phyloP scores from a whole-genome alignment of 495 filamentous ascomycete genomes.

The Talaromyces liani region DNA sequence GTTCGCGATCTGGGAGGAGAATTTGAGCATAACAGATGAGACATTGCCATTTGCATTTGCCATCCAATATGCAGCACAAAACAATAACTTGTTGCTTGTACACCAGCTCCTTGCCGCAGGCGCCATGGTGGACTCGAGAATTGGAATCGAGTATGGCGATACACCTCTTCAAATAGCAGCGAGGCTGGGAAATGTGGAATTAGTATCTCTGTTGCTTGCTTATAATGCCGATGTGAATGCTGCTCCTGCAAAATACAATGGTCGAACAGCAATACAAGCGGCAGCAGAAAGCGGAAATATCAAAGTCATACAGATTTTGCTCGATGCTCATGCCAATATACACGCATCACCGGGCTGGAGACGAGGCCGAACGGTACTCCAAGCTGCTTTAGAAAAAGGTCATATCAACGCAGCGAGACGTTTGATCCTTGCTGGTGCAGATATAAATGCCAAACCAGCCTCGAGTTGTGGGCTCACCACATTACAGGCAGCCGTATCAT shows the following conservation, averaged over 20 bases:
- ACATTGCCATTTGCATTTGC: not conserved
- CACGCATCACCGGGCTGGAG: slow-evolving; percentile 11
- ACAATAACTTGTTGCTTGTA: not conserved
- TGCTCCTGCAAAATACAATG: slow-evolving; percentile 1
- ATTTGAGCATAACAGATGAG: not conserved
- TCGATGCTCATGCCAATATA: slow-evolving; percentile 15
- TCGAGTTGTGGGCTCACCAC: slow-evolving; percentile 1
- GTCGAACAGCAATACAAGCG: slow-evolving; percentile 8
- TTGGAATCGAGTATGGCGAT: not conserved
- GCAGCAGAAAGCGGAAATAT: not conserved
- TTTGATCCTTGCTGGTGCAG: not conserved
- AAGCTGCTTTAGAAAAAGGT: slow-evolving; percentile 7
- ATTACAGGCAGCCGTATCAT: not conserved
- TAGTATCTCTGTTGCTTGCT: slow-evolving; percentile 5
- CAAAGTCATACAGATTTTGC: not conserved
- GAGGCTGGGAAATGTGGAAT: not conserved
- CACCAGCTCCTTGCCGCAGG: not conserved
- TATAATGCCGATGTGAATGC: slow-evolving; percentile 7
- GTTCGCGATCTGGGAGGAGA: not conserved
- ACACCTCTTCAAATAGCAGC: slow-evolving; percentile 5
- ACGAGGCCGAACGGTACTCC: slow-evolving; percentile 10
- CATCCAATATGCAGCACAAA: not conserved
- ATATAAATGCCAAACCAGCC: slow-evolving; percentile 1
- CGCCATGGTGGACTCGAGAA: not conserved
- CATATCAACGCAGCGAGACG: not conserved